These are phyloP conservation scores for Fusarium sp. DNA, from an alignment of 2,329 filamentous ascomycete species.

Conservation along the genomic window DNA sequence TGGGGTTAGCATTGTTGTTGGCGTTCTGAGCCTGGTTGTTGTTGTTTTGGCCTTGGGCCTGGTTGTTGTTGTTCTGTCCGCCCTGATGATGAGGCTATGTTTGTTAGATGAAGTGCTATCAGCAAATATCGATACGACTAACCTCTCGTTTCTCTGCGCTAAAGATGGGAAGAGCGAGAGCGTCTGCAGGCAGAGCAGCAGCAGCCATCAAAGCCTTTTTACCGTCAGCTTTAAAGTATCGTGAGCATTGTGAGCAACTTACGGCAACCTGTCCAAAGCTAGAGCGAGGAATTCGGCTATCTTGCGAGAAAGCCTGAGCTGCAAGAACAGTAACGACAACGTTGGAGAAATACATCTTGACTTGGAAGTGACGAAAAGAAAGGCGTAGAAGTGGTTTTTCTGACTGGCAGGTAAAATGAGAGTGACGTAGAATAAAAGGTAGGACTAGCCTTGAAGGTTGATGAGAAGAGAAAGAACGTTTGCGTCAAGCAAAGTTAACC, in stretches of 20 bases:
- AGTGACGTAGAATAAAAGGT: background rate
- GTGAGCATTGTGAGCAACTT: fast-evolving
- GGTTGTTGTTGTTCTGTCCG: background rate
- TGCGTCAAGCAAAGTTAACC: constrained; percentile 24
- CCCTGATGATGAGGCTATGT: constrained; percentile 9
- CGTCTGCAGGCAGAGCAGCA: constrained; percentile 15
- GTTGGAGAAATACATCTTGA: constrained; percentile 27
- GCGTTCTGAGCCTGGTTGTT: background rate
- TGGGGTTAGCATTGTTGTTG: background rate
- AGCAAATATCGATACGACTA: fast-evolving
- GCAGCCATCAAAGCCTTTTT: constrained; percentile 15
- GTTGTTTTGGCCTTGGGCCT: background rate
- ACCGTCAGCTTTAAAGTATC: background rate
- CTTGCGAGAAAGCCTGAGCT: constrained; percentile 14
- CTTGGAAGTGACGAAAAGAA: background rate
- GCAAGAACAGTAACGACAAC: constrained; percentile 11
- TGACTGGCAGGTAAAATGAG: constrained; percentile 13
- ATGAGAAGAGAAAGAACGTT: background rate
- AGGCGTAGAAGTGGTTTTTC: background rate
- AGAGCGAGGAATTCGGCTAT: background rate
- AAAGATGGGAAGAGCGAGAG: constrained; percentile 17
- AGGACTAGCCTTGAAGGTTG: constrained; percentile 11
- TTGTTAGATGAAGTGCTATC: background rate
- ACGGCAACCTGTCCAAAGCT: constrained; percentile 3
- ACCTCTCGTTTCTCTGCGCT: background rate